Evolutionary conservation across 2,329 filamentous ascomycete species (phyloP).

Genomic region (Hypocrella siamensis): DNA sequence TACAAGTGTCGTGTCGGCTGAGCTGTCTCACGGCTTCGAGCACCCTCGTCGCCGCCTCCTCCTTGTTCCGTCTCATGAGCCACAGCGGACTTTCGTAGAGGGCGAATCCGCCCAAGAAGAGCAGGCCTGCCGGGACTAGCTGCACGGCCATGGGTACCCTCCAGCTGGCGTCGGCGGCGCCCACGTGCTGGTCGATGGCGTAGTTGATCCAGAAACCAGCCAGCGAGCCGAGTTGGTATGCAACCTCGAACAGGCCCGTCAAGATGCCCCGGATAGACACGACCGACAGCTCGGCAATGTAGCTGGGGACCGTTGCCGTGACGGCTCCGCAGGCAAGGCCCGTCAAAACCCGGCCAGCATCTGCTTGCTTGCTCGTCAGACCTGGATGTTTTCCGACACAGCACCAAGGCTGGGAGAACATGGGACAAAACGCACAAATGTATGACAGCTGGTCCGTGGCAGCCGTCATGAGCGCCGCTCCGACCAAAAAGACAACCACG

Average conservation of each 20-base stretch:
- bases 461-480: background rate
- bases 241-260: conserved; percentile 35
- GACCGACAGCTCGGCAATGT: conserved; percentile 46
- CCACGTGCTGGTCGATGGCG: conserved; percentile 24
- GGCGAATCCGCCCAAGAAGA: conserved; percentile 28
- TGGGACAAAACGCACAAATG: too few relatives aligned
- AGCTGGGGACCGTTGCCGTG: conserved; percentile 44
- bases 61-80: conserved; percentile 17
- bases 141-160: conserved; percentile 31
- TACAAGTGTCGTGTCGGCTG: conserved; percentile 18
- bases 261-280: conserved; percentile 41
- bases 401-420: too few relatives aligned
- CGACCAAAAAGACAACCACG: background rate
- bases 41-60: conserved; percentile 16
- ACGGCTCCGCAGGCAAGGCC: conserved; percentile 41
- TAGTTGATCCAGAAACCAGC: conserved; percentile 38
- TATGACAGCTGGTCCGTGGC: background rate
- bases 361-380: too few relatives aligned
- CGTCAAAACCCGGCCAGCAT: conserved; percentile 40
- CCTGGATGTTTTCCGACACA: too few relatives aligned
- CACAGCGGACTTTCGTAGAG: conserved; percentile 26
- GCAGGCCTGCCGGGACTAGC: conserved; percentile 25
- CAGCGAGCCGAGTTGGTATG: conserved; percentile 34
- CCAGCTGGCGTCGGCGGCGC: conserved; percentile 21
- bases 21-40: conserved; percentile 26